Evolutionary conservation across 495 filamentous ascomycete genomes (phyloP), one percentile per base, ranked within the genome.

Genomic region (Beverwykella pulmonaria): DNA sequence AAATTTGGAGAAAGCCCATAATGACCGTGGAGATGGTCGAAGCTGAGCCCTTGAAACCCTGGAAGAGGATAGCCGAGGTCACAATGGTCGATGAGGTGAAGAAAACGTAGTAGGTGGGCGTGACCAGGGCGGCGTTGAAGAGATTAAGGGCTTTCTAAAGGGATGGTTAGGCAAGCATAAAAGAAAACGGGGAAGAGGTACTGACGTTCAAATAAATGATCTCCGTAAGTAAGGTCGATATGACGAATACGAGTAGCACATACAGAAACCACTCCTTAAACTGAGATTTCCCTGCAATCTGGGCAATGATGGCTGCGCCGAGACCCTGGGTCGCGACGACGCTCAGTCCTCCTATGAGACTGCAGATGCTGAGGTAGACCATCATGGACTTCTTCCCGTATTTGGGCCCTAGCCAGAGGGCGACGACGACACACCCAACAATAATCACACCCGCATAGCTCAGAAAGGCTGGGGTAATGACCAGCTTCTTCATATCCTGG

Each of bases 241-340:
- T 83, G 29, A 98, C 92, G 76, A 98, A 98, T 4, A 91, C 91
- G 64, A 98, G 79, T 50, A 98, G 76, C 23, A 98, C 87, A 77
- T 97, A 98, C 39, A 93, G 75, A 76, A 98, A 98, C 93, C 93
- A 97, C 75, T 98, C 85, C 73, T 97, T 97, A 75, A 96, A 98
- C 82, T 98, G 95, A 23, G 83, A 76, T 26, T 86, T 82, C 20
- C 93, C 94, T 29, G 84, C 82, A 36, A 88, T 88, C 79, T 97
- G 92, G 17, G 93, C 87, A 26, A 97, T 83, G 65, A 98, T 91
- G 22, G 94, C 94, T 53, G 94, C 88, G 49, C 94, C 94, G 57
- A 98, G 79, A 14, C 94, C 94, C 78, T 98, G 95, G 1, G 92
- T 98, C 25, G 90, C 89, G 50, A 98, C 94, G 5, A 98, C 95